Base-by-base conservation (phyloP, 768 basidiomycete genomes). In the Ephemerocybe angulata region DNA sequence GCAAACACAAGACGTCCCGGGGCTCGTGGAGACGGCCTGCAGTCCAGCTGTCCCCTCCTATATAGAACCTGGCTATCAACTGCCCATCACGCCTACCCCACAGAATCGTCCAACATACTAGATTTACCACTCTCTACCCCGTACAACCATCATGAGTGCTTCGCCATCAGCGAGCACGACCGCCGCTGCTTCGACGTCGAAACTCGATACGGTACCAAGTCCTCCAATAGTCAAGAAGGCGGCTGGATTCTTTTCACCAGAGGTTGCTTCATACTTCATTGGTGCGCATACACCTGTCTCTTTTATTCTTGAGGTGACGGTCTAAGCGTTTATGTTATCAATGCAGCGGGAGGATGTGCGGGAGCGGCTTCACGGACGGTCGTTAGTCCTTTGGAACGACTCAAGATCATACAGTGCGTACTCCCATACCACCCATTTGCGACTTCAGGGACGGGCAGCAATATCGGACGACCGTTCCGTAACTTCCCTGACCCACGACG, bases 321-420 rank as follows among this genome's bases (percentile, higher is more conserved):
- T n/a, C 50, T 59, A 40, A 53, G 58, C 59, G n/a, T 17, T 48
- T 35, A 55, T 30, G 31, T 31, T 58, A 21, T 12, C 37, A 12
- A 11, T 47, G 43, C 57, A 81, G 81, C 81, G 60, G 81, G 81
- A 41, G 81, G 81, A 63, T 78, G 76, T 66, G 81, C 81, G 13
- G 81, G 81, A 35, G 81, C 81, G 58, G 85, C 91, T 8, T 92
- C 89, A 55, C 77, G 95, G 52, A 97, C 95, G 2, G 90, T 97
- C 13, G 96, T 98, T 47, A 88, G 85, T 61, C 96, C 95, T 10
- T 69, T 98, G 13, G 94, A 98, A 64, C 76, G 96, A 55, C 76
- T 98, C 52, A 99, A 99, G 72, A 98, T 99, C 65, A 97, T 99
- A 57, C 87, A 95, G 94, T 95, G 62, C 65, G 90, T 78, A 30